Percentiles rank a stretch among this genome's conserved stretches.
Conservation (phyloP, 1,139 yeast species). For the Sugiyamaella japonica region DNA sequence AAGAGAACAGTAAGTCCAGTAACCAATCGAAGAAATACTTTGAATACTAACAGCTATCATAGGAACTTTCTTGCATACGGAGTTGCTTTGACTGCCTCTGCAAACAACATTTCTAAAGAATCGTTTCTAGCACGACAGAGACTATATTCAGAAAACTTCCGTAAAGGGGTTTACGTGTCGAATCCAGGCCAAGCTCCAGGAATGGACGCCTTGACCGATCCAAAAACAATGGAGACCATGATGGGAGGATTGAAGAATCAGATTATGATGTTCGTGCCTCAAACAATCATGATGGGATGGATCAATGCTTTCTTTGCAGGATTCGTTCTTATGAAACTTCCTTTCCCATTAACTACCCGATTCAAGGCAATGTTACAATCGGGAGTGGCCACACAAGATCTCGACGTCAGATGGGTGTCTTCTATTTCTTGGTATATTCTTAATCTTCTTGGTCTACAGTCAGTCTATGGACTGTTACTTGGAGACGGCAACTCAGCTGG, state of each 20-base stretch:
- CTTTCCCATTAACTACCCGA: slow-evolving; percentile 81
- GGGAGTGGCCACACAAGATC: slow-evolving; percentile 80
- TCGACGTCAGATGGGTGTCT: slow-evolving; percentile 92
- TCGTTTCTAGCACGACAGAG: slow-evolving; percentile 54
- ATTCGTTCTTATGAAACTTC: slow-evolving; percentile 76
- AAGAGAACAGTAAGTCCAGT: slow-evolving; percentile 53
- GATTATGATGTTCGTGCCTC: slow-evolving; percentile 82
- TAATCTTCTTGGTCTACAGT: slow-evolving; percentile 78
- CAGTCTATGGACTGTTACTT: slow-evolving; percentile 72
- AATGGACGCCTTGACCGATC: slow-evolving; percentile 68
- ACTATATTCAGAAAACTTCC: slow-evolving; percentile 49
- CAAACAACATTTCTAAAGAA: slow-evolving; percentile 46
- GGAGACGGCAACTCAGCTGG: slow-evolving; percentile 52
- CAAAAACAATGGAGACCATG: slow-evolving; percentile 71
- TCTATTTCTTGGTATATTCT: slow-evolving; percentile 98
- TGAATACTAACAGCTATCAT: background rate
- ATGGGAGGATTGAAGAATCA: slow-evolving; percentile 79
- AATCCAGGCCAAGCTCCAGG: slow-evolving; percentile 46
- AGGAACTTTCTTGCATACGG: slow-evolving; percentile 55
- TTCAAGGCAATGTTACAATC: slow-evolving; percentile 91
- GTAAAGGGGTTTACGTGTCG: slow-evolving; percentile 53
- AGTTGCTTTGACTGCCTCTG: slow-evolving; percentile 52
- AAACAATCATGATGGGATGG: slow-evolving; percentile 95
- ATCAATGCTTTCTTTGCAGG: slow-evolving; percentile 93
- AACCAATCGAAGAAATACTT: background rate